Base-by-base conservation (phyloP, 2,329 filamentous ascomycete genomes). In the Neodidymelliopsis sp. region DNA sequence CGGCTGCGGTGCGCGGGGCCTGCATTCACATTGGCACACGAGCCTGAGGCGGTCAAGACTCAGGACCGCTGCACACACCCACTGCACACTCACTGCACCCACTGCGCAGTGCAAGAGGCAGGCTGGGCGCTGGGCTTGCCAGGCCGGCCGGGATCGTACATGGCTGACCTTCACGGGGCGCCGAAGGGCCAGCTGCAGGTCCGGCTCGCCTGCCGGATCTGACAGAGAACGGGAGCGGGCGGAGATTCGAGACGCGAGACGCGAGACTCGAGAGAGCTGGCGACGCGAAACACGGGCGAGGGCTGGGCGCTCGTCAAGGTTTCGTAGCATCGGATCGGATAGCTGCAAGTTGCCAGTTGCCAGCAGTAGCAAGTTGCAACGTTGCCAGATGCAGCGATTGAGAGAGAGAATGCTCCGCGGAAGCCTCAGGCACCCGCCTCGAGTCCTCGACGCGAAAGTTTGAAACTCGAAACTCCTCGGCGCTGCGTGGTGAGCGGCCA, bases 181-280 rank as follows among this genome's bases (percentile, higher is more conserved):
- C 51, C 27, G 31, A 39, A 33, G 31, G 29, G 19, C 13, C 40
- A 25, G 40, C 34, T 44, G 43, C 43, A 43, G 34, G 49, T 46
- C 54, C 53, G 60, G 60, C 50, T 53, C 10, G 60, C 49, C 31
- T 60, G 40, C 62, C 60, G 59, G 49, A 56, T 43, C 25, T 49
- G 54, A 49, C 39, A 46, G 44, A 41, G 40, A 15, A 44, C 49
- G 36, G 31, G 51, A 38, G 46, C 23, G 42, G 31, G 28, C 45
- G 16, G 40, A 31, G 18, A 31, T 28, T 47, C 19, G 36, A 43
- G 23, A 22, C 49, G 13, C 27, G 13, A 23, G 40, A 29, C 41
- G 31, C 31, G 45, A 27, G 27, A 13, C 24, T 48, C 18, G n/a
- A n/a, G n/a, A n/a, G n/a, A n/a, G n/a, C n/a, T 10, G 40, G 33